Evolutionary conservation across 2,329 filamentous ascomycete genomes (phyloP).

Genomic region (Diplodia mutila): DNA sequence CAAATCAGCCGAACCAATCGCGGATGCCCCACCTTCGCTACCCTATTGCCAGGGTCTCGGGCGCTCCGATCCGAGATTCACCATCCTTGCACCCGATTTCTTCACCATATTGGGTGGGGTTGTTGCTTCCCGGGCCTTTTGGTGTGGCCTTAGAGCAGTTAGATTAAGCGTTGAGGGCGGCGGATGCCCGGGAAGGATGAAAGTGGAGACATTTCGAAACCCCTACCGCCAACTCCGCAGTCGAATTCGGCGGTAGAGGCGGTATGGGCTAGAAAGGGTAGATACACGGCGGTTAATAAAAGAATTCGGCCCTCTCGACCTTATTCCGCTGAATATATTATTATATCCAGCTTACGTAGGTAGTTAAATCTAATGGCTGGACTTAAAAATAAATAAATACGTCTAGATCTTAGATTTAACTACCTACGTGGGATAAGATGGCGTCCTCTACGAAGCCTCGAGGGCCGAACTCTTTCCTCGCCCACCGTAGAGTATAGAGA

Average conservation of each 20-base stretch:
- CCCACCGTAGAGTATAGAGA: no score
- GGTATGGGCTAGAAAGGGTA: background rate
- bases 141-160: background rate
- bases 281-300: no score
- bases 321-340: no score
- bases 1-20: background rate
- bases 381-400: no score
- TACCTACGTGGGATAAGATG: no score
- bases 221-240: background rate
- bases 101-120: background rate
- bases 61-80: background rate
- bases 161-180: background rate
- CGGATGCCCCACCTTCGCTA: background rate
- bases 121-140: background rate
- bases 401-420: no score
- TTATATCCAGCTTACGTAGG: no score
- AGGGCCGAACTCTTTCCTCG: no score
- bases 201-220: background rate
- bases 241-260: background rate
- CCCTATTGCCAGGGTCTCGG: background rate
- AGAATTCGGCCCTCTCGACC: no score
- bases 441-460: no score
- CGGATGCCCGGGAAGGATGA: background rate
- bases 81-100: background rate
- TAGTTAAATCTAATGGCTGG: no score